Conservation (phyloP, 257 asterid genomes). For the Petrea volubilis region DNA sequence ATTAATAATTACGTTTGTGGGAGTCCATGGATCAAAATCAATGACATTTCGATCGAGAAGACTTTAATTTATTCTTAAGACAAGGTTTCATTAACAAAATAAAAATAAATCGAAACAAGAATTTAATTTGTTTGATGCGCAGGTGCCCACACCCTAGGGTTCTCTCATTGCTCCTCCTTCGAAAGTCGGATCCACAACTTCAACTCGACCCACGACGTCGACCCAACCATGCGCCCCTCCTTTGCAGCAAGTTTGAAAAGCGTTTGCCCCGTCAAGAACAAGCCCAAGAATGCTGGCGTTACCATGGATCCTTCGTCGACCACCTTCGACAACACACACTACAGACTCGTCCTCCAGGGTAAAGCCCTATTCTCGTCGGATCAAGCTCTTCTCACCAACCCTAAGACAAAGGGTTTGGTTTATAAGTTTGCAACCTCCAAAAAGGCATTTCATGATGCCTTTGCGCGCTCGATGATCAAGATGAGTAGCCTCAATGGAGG, state of each 20-base stretch:
- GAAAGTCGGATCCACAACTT: constrained; percentile 60
- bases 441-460: constrained; percentile 59
- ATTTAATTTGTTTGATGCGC: constrained; percentile 3
- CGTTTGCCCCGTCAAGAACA: constrained; percentile 54
- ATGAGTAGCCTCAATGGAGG: constrained; percentile 90
- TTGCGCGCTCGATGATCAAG: constrained; percentile 75
- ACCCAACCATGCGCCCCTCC: constrained; percentile 65
- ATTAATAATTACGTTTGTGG: no score
- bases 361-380: constrained; percentile 65
- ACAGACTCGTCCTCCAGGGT: constrained; percentile 56
- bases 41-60: no score
- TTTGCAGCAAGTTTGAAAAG: constrained; percentile 54
- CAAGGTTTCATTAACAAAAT: no score
- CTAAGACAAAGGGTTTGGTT: constrained; percentile 52
- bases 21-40: no score
- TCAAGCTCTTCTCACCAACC: constrained; percentile 60
- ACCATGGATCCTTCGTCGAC: constrained; percentile 71
- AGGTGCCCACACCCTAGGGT: constrained; percentile 90
- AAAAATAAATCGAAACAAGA: no score
- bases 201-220: constrained; percentile 66
- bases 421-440: constrained; percentile 62
- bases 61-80: no score
- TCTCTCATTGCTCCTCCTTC: constrained; percentile 82
- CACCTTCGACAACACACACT: constrained; percentile 71
- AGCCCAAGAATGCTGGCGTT: constrained; percentile 60